phyloP scores from a whole-genome alignment of 164 flowering plant genomes.

The Tetracentron sinense region DNA sequence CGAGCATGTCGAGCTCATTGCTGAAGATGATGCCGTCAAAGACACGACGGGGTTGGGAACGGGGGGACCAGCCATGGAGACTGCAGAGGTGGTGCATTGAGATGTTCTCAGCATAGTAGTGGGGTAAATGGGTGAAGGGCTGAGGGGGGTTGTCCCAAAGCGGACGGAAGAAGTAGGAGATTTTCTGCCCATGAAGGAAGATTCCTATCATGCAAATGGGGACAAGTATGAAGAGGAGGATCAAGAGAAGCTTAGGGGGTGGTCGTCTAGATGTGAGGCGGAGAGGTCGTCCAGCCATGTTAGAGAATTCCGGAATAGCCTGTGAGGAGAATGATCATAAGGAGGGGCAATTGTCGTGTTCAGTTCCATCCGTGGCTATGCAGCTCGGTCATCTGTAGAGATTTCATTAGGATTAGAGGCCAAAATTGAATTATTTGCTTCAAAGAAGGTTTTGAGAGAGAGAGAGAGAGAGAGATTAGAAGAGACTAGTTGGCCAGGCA shows the following conservation, averaged over 20 bases:
- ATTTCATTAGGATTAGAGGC: background rate
- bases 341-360: background rate
- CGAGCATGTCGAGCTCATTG: constrained; percentile 55
- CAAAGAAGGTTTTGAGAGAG: no score
- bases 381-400: background rate
- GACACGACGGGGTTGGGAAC: constrained; percentile 40
- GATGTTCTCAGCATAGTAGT: constrained; percentile 54
- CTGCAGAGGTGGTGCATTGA: constrained; percentile 43
- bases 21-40: constrained; percentile 55
- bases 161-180: constrained; percentile 48
- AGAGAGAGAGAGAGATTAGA: background rate
- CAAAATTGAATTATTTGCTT: background rate
- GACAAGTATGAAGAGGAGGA: constrained; percentile 24
- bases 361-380: background rate
- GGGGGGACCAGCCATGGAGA: constrained; percentile 57
- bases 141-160: constrained; percentile 57
- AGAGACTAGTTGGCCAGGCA: no score
- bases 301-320: background rate
- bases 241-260: constrained; percentile 20
- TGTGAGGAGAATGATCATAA: no score
- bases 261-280: constrained; percentile 19
- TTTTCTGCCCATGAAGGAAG: constrained; percentile 28
- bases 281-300: constrained; percentile 24
- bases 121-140: constrained; percentile 39
- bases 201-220: constrained; percentile 26